Evolutionary conservation across 169 alveolate species (phyloP).

Genomic region (Plasmodium malariae): DNA sequence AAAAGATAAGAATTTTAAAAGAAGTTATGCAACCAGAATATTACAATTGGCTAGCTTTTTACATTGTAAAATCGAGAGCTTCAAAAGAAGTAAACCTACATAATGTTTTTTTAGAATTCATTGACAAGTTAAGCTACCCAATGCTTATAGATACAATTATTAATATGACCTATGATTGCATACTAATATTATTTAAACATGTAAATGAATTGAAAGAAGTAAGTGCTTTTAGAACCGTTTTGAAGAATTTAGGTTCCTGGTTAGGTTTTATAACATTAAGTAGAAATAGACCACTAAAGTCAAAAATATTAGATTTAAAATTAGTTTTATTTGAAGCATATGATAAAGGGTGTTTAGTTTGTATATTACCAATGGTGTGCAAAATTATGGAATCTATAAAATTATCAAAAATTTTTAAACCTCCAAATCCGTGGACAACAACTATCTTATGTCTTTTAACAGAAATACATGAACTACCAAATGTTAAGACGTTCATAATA

Average conservation of each 20-base stretch:
- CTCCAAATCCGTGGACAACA: slow-evolving; percentile 96
- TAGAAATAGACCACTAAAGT: slow-evolving; percentile 91
- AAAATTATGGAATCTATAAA: slow-evolving; percentile 87
- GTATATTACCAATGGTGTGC: slow-evolving; percentile 92
- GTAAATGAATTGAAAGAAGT: slow-evolving; percentile 87
- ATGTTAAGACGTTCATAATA: slow-evolving; percentile 88
- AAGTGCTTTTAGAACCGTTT: slow-evolving; percentile 89
- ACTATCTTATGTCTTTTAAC: slow-evolving; percentile 89
- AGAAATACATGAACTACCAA: slow-evolving; percentile 89
- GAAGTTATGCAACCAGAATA: slow-evolving; percentile 87
- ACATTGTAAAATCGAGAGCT: slow-evolving; percentile 92
- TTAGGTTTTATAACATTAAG: slow-evolving; percentile 91
- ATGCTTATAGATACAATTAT: slow-evolving; percentile 85
- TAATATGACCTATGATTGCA: slow-evolving; percentile 90
- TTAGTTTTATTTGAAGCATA: slow-evolving; percentile 89
- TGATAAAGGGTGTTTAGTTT: slow-evolving; percentile 87
- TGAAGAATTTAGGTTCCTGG: slow-evolving; percentile 93
- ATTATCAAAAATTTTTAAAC: slow-evolving; percentile 87
- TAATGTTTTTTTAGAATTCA: slow-evolving; percentile 88
- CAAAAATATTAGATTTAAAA: slow-evolving; percentile 91
- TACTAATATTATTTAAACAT: slow-evolving; percentile 86
- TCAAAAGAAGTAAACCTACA: slow-evolving; percentile 93
- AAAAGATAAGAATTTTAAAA: slow-evolving; percentile 85
- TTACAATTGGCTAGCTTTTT: slow-evolving; percentile 90
- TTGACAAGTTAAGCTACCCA: slow-evolving; percentile 87